Base-by-base conservation (phyloP, 2,329 filamentous ascomycete genomes). In the Beauveria australis region DNA sequence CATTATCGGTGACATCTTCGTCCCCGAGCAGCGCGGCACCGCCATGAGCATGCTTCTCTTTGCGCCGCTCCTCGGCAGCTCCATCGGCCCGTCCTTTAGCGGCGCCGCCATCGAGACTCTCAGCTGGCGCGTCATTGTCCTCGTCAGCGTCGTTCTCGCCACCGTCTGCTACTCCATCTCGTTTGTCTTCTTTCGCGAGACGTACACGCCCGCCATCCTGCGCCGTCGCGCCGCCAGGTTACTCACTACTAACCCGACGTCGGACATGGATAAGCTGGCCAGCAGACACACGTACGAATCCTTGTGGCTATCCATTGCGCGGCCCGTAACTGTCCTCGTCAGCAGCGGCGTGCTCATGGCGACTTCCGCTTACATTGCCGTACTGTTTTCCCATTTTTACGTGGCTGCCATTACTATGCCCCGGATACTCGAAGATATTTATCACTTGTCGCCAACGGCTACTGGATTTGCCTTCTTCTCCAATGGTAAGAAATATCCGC, bases 1-100 rank as follows among this genome's bases (percentile, higher is more conserved):
- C 26, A 83, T 88, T 57, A 78, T 88, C 19, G 85, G 84, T 26
- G 85, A 88, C 67, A 80, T 87, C 64, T 87, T 86, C 67, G 70
- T 73, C 2, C 73, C 78, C 1, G 84, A 87, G 60, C 73, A 82
- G 67, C 75, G 84, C 18, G 85, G 84, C 26, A 76, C 77, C 0
- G 79, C 84, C 8, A 82, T 88, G 78, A 82, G 79, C 66, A 62
- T 82, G 49, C 73, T 85, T 52, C 80, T 79, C 69, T 71, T 86
- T 2, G 81, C 83, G 2, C 83, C 84, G 0, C 72, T 87, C 3
- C 68, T 84, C 18, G 83, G 83, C 22, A 82, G 82, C 4, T 81
- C 82, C 3, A 68, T 84, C 7, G 83, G 82, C 0, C 83, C 84
- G 2, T 78, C 79, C 1, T 78, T 85, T 30, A 76, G 77, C 30